These are phyloP conservation scores for Kwoniella sp. DNA, from an alignment of 768 basidiomycete species.

Conservation along the genomic window DNA sequence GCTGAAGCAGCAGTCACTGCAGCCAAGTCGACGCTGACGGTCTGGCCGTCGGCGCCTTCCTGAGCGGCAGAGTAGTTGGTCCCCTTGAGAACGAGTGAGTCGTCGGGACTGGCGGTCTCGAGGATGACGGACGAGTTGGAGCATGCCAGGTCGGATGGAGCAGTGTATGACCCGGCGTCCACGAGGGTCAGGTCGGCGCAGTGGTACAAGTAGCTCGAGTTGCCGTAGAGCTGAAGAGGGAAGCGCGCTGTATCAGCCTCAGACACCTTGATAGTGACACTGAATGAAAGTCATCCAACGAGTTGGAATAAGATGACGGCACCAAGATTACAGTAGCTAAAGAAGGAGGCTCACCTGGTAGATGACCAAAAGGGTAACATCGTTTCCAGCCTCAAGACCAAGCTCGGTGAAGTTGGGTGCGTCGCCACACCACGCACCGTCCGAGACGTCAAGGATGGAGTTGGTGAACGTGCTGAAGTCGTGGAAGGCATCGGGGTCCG, in stretches of 20 bases:
- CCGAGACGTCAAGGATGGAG: constrained; percentile 21
- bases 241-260: background rate
- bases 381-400: constrained; percentile 27
- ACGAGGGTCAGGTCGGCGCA: constrained; percentile 45
- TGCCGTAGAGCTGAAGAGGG: constrained; percentile 28
- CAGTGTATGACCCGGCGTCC: constrained; percentile 20
- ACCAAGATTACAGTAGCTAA: too few species aligned
- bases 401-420: constrained; percentile 37
- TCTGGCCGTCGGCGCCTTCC: constrained; percentile 8
- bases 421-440: constrained; percentile 31
- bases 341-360: constrained; percentile 25
- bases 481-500: constrained; percentile 24
- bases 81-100: constrained; percentile 19
- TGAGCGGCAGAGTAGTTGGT: constrained; percentile 15
- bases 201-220: constrained; percentile 28
- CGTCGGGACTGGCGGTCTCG: constrained; percentile 23
- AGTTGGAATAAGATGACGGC: too few species aligned
- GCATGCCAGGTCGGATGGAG: constrained; percentile 30
- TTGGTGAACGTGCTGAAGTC: constrained; percentile 36
- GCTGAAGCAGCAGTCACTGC: constrained; percentile 7
- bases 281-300: background rate
- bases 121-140: constrained; percentile 32
- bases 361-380: constrained; percentile 30
- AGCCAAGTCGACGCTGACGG: constrained; percentile 8
- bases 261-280: background rate